Evolutionary conservation across 2,329 filamentous ascomycete genomes (phyloP).

Genomic region (Neonectria hederae): DNA sequence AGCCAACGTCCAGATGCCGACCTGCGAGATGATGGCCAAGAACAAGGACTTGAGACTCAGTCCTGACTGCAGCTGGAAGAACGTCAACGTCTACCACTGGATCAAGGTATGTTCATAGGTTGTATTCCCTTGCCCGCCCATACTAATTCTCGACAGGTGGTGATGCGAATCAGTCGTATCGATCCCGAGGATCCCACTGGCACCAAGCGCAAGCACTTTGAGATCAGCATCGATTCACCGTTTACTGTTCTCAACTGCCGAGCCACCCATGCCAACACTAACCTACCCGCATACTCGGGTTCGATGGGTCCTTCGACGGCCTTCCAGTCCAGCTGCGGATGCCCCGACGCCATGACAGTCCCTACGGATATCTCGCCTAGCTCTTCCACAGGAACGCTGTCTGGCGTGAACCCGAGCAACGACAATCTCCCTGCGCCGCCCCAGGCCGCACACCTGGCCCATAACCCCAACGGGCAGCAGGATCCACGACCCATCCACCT

Average conservation of each 20-base stretch:
- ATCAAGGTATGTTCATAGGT: constrained; percentile 75
- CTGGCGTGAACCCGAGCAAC: constrained; percentile 48
- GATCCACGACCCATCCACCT: constrained; percentile 82
- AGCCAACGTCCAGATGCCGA: constrained; percentile 91
- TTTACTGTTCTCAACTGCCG: constrained; percentile 94
- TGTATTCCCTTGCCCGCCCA: neutral
- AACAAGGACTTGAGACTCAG: constrained; percentile 74
- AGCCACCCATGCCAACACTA: constrained; percentile 90
- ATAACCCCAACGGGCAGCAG: constrained; percentile 44
- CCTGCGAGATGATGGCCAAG: constrained; percentile 85
- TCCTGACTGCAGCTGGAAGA: constrained; percentile 92
- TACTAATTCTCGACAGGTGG: constrained; percentile 67
- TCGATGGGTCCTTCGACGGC: constrained; percentile 59
- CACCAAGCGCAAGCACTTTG: constrained; percentile 85
- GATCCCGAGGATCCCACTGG: constrained; percentile 78
- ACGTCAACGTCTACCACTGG: constrained; percentile 95
- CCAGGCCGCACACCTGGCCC: constrained; percentile 61
- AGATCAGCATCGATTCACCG: constrained; percentile 95
- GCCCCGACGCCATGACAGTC: constrained; percentile 60
- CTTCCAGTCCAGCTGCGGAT: constrained; percentile 61
- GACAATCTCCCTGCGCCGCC: constrained; percentile 58
- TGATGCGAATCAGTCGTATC: constrained; percentile 88
- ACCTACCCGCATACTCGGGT: constrained; percentile 78
- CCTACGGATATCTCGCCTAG: constrained; percentile 73
- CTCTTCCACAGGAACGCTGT: constrained; percentile 64